phyloP scores from a whole-genome alignment of 2,329 filamentous ascomycete species.

The Aureobasidium sp. region DNA sequence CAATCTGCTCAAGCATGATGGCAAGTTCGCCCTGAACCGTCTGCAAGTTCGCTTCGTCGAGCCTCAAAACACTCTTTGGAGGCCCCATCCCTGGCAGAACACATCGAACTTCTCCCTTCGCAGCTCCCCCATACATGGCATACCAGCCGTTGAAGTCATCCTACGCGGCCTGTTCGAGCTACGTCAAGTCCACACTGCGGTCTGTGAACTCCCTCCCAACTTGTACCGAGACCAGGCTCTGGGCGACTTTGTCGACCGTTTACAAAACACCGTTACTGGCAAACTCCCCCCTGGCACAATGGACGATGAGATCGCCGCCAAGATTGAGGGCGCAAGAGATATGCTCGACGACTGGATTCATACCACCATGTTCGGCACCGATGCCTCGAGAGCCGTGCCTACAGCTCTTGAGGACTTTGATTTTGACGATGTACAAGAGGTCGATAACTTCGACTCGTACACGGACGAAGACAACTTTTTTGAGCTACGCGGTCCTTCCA shows the following conservation, averaged over 20 bases:
- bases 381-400: not conserved
- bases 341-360: slow-evolving; percentile 18
- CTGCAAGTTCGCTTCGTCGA: slow-evolving; percentile 23
- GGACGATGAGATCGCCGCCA: slow-evolving; percentile 13
- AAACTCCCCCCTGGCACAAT: not conserved
- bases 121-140: slow-evolving; percentile 21
- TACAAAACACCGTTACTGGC: slow-evolving; percentile 20
- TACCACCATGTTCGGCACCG: not conserved
- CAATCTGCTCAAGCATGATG: slow-evolving; percentile 22
- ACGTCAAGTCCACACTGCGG: slow-evolving; percentile 22
- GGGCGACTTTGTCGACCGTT: slow-evolving; percentile 18
- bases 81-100: not conserved
- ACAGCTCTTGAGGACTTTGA: not conserved
- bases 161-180: slow-evolving; percentile 23
- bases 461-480: not conserved
- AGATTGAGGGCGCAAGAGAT: slow-evolving; percentile 18
- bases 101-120: slow-evolving; percentile 17
- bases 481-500: not conserved
- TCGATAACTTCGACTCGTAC: not conserved
- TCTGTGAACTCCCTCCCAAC: slow-evolving; percentile 21
- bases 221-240: slow-evolving; percentile 18
- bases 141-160: slow-evolving; percentile 25
- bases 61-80: not conserved
- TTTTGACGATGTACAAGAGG: not conserved
- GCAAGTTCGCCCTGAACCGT: slow-evolving; percentile 17